Evolutionary conservation across 1,284 basidiomycete species (phyloP).

Genomic region (Chondrostereum purpureum): DNA sequence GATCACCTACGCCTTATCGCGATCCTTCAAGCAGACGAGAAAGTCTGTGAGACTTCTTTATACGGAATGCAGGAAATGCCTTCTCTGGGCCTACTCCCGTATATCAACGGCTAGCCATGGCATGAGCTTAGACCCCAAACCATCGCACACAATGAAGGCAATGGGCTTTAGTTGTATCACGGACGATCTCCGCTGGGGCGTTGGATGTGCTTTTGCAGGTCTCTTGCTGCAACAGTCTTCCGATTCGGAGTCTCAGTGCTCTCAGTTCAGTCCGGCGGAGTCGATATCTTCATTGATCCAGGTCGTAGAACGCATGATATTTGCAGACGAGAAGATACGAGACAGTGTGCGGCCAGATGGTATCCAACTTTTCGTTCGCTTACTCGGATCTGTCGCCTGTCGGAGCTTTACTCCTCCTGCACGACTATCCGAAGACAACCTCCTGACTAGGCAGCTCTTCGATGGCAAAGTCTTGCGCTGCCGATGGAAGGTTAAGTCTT

Average conservation of each 20-base stretch:
- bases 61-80: slow-evolving; percentile 42
- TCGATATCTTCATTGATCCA: neutral
- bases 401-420: neutral
- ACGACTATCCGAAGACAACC: neutral
- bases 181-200: neutral
- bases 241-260: neutral
- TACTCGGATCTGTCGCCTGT: neutral
- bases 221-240: neutral
- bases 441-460: neutral
- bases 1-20: neutral
- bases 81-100: slow-evolving; percentile 47
- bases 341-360: neutral
- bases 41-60: slow-evolving; percentile 30
- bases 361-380: neutral
- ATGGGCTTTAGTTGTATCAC: neutral
- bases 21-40: slow-evolving; percentile 6
- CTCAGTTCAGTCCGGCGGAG: neutral
- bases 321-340: neutral
- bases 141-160: neutral
- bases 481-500: slow-evolving; percentile 3
- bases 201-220: neutral
- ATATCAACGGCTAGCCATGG: slow-evolving; percentile 11
- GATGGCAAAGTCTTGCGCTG: neutral
- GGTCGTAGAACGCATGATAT: neutral
- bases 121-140: neutral